Evolutionary conservation across 2,329 filamentous ascomycete species (phyloP).

Genomic region (Plectosphaerella plurivora): DNA sequence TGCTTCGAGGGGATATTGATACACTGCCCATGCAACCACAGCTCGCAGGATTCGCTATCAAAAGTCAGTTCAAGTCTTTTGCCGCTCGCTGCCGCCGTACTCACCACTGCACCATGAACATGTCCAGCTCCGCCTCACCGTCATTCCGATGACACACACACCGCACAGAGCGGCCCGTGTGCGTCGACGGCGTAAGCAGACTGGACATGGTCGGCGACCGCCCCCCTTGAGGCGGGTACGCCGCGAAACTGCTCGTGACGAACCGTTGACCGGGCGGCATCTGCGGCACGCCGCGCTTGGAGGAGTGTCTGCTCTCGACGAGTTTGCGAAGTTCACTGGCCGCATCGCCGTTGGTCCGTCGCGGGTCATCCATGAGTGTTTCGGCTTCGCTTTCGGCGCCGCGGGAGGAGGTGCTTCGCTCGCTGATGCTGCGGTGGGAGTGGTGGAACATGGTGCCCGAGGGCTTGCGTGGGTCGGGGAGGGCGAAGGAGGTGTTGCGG

Average conservation of each 20-base stretch:
- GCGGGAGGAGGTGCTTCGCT: constrained; percentile 38
- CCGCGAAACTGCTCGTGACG: not conserved
- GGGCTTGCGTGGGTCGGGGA: constrained; percentile 49
- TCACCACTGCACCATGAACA: constrained; percentile 62
- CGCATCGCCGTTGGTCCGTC: constrained; percentile 45
- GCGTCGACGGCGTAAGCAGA: constrained; percentile 39
- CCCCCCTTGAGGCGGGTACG: constrained; percentile 19
- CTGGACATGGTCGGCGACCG: constrained; percentile 48
- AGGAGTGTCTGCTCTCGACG: constrained; percentile 41
- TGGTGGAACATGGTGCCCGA: constrained; percentile 39
- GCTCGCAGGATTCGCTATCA: constrained; percentile 57
- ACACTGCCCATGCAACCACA: constrained; percentile 61
- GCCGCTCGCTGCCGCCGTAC: too few species aligned
- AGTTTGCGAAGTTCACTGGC: constrained; percentile 57
- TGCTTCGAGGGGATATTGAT: constrained; percentile 52
- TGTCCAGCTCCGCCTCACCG: constrained; percentile 38
- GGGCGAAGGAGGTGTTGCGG: constrained; percentile 52
- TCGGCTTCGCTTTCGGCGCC: constrained; percentile 53
- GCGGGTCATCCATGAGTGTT: constrained; percentile 46
- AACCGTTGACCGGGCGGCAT: constrained; percentile 12
- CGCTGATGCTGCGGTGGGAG: constrained; percentile 43
- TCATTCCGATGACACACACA: constrained; percentile 51
- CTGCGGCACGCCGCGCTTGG: constrained; percentile 24
- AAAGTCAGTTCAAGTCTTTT: not conserved
- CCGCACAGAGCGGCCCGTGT: constrained; percentile 39